Base-by-base conservation (phyloP, 2,329 filamentous ascomycete species). In the Xylariaceae sp. region DNA sequence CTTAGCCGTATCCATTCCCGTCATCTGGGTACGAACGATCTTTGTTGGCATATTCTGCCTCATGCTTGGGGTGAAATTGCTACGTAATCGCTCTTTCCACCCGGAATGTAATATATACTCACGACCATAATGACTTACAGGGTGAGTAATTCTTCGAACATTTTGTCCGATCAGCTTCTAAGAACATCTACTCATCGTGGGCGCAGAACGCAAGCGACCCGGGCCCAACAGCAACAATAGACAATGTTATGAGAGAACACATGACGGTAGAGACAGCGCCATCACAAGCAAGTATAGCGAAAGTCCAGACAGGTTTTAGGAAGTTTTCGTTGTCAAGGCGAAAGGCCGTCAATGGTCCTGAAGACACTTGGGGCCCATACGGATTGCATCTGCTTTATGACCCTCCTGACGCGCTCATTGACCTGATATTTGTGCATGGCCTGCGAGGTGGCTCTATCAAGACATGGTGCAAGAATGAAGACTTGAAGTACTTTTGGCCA, bases 351-450 rank as follows among this genome's bases (percentile, higher is more conserved):
- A 12, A 7, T 31, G 12, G 28, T 31, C 28, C 7, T 7, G 39
- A 43, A 5, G 23, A 28, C 16, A 46, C 11, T 12, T 31, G 28
- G 36, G 58, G 58, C 5, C 51, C 58, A 5, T 37, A 56, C 14
- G 58, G 58, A 14, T 36, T 61, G 36, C 53, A 33, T 44, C 55
- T 51, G 8, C 49, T 61, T 21, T 33, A 52, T 39, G 54, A 61
- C 39, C 54, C 58, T 28, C 54, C 46, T 29, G 51, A 55, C 23
- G 36, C 36, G 39, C 39, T 47, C 4, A 46, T 46, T 16, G 58
- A 62, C 40, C 36, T 62, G 17, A 19, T 62, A 26, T 59, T 62
- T 33, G 53, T 62, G 12, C 60, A 62, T 47, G 60, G 60, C 21
- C 50, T 62, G 19, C 51, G 57, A 29, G 60, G 60, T 31, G 56